Evolutionary conservation across 176 grass and related monocot genomes (phyloP), one percentile per base, ranked within the genome.

Genomic region (Oryza glumipatula): DNA sequence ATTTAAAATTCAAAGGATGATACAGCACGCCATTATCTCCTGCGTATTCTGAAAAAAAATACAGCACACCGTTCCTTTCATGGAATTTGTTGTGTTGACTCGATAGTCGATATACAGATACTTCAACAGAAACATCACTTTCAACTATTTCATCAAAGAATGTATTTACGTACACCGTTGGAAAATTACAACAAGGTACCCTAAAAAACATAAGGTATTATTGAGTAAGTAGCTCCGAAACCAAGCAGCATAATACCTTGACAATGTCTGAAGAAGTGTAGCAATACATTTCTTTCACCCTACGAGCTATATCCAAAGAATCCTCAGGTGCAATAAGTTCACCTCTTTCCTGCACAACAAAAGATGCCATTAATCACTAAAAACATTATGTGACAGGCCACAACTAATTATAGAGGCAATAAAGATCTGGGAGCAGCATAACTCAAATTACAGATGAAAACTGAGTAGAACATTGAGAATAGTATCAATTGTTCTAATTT

Each of bases 191-290:
- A 70, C 3, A 23, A 11, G 32, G 60, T 63, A 67, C 39, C 39
- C 6, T 41, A 41, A 41, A 41, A 41, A 41, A 8, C 0, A 75
- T 19, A 65, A 77, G 32, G 60, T 63, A 77, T 38, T 48, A 68
- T 82, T 41, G 11, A 67, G 24, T 26, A 48, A 77, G 56, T n/a
- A 81, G 36, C 26, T 58, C 36, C 12, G 3, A 23, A 63, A 63
- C 4, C 58, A 76, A 85, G 48, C 0, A 60, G 77, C 11, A 69
- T 12, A 67, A 69, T 98, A 94, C 96, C 96, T 96, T 95, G 88
- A 98, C 93, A 87, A 98, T 95, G 74, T 95, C 91, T 75, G 91
- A 90, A 84, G 87, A 90, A 92, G 89, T 94, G 77, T 98, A 98
- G 65, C 96, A 98, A 83, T 96, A 89, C 82, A 86, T 83, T 88